Base-by-base conservation (phyloP, 192 early-diverging fungal species). In the Coemansia sp. region DNA sequence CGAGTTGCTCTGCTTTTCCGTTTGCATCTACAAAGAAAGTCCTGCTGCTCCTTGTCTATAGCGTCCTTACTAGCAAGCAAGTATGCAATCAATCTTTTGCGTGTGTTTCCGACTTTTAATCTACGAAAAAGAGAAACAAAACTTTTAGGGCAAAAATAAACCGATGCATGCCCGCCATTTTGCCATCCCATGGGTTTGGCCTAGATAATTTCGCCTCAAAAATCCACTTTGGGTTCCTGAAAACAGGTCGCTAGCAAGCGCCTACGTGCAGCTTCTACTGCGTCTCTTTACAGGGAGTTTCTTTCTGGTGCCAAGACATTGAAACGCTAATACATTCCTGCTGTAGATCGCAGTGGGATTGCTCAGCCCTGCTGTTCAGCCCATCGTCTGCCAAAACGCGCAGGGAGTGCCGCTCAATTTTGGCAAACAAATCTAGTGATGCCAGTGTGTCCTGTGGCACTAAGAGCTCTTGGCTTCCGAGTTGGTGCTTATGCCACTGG, bases 331-430 rank as follows among this genome's bases (percentile, higher is more conserved):
- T 21, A 26, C 20, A 55, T 16, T 14, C 14, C 51, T 28, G 51
- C 51, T 8, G 51, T 55, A 55, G 51, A 55, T 55, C 51, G 28
- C 26, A 14, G 26, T 31, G 2, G 13, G 51, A 55, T 55, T 33
- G 28, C 51, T 55, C 51, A 55, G 51, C 51, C 51, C 51, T 55
- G 51, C 26, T 33, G 51, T 55, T 55, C 26, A 28, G 51, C 51
- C 51, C 24, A 16, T 55, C 51, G 23, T 55, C 24, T 28, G 51
- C 51, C 51, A 55, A 55, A 55, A 31, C 51, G 21, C 26, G 28
- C 51, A 55, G 28, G 28, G 28, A 26, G 26, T 6, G 26, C 14
- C 13, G 14, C 16, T 9, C 24, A 16, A 11, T 31, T 55, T 55
- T 26, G 51, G 51, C 51, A 31, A 55, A 26, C 24, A 51, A 51